phyloP scores from a whole-genome alignment of 2,329 filamentous ascomycete genomes.

The Acephala macrosclerotiorum region DNA sequence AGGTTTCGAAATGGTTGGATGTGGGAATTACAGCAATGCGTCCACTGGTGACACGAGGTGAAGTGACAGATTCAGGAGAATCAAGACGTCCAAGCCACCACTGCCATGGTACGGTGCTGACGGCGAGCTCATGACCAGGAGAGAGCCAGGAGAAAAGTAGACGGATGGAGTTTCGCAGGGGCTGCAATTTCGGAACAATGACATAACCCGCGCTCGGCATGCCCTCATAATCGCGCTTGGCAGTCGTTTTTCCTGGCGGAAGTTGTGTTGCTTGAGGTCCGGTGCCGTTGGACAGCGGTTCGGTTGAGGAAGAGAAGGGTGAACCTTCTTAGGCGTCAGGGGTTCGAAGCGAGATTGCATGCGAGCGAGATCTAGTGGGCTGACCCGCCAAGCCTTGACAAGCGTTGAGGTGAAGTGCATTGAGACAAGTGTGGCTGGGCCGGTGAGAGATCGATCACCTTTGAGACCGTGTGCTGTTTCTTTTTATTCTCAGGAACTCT shows the following conservation, averaged over 20 bases:
- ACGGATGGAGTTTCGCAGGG: background rate
- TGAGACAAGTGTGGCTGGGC: background rate
- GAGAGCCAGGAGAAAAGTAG: slow-evolving; percentile 7
- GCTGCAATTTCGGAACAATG: slow-evolving; percentile 5
- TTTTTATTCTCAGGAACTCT: background rate
- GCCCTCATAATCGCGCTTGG: background rate
- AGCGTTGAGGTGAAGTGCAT: background rate
- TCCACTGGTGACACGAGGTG: slow-evolving; percentile 13
- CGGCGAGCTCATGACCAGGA: background rate
- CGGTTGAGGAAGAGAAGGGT: background rate
- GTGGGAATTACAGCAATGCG: slow-evolving; percentile 28
- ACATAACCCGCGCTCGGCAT: background rate
- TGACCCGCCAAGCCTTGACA: background rate
- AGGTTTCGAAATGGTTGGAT: slow-evolving; percentile 23
- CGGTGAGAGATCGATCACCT: background rate
- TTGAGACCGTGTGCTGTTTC: background rate
- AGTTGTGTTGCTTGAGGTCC: too few species aligned
- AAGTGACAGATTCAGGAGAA: slow-evolving; percentile 14
- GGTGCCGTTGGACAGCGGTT: background rate
- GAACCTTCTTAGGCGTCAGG: background rate
- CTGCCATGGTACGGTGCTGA: background rate
- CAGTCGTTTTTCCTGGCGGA: background rate
- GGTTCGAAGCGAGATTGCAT: slow-evolving; percentile 9
- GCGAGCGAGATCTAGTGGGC: slow-evolving; percentile 1
- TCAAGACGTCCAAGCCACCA: slow-evolving; percentile 15